These are phyloP conservation scores for Chrysoporthe deuterocubensis DNA, from an alignment of 2,329 filamentous ascomycete species.

Conservation along the genomic window DNA sequence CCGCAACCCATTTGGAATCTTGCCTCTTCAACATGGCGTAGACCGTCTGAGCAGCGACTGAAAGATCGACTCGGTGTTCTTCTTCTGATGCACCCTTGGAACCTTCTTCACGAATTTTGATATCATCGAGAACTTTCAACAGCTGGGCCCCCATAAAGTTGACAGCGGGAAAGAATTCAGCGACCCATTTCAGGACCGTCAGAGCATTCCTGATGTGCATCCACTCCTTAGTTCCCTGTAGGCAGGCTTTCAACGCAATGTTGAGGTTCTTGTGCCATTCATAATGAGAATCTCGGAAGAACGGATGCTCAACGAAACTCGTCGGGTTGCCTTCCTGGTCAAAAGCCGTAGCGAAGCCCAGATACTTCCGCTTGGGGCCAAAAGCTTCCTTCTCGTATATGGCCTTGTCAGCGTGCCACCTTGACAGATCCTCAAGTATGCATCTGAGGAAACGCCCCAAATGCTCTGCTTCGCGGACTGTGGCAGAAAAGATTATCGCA, in stretches of 20 bases:
- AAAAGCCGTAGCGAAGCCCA: slow-evolving; percentile 78
- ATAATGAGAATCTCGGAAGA: slow-evolving; percentile 83
- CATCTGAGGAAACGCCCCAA: slow-evolving; percentile 90
- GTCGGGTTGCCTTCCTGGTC: slow-evolving; percentile 72
- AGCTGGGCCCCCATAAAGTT: slow-evolving; percentile 82
- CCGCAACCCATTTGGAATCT: slow-evolving; percentile 72
- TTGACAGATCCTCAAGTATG: slow-evolving; percentile 75
- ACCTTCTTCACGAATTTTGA: slow-evolving; percentile 64
- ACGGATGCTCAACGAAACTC: slow-evolving; percentile 78
- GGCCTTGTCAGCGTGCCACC: slow-evolving; percentile 80
- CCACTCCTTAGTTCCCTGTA: slow-evolving; percentile 79
- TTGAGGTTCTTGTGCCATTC: slow-evolving; percentile 89
- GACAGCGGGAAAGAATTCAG: slow-evolving; percentile 83
- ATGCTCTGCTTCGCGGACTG: slow-evolving; percentile 88
- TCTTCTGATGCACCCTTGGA: slow-evolving; percentile 51
- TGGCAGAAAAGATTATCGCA: slow-evolving; percentile 84
- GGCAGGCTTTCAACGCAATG: slow-evolving; percentile 77
- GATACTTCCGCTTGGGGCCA: slow-evolving; percentile 59
- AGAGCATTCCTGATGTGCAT: slow-evolving; percentile 98
- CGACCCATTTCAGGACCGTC: slow-evolving; percentile 79
- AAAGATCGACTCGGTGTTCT: slow-evolving; percentile 71
- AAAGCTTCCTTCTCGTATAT: slow-evolving; percentile 84
- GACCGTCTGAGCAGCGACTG: slow-evolving; percentile 73
- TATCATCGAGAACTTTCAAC: slow-evolving; percentile 65
- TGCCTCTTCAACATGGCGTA: slow-evolving; percentile 71